Evolutionary conservation across 164 flowering plant genomes (phyloP).

Genomic region (Tetrastigma voinierianum): DNA sequence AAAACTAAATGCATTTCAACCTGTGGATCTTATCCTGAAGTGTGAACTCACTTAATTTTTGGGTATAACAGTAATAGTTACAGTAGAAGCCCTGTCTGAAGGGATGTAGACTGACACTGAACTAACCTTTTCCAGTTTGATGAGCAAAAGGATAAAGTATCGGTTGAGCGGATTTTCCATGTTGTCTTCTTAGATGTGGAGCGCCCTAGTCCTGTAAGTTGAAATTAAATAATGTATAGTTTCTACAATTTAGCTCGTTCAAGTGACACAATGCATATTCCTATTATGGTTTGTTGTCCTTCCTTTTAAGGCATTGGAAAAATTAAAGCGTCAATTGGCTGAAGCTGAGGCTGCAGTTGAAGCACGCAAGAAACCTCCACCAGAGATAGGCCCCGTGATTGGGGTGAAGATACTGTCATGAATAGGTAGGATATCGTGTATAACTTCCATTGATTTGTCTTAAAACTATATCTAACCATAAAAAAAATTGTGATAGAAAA

Average conservation of each 20-base stretch:
- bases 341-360: conserved; percentile 93
- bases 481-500: too few relatives aligned
- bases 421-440: conserved; percentile 49
- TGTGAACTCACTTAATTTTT: background rate
- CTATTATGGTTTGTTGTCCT: background rate
- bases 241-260: background rate
- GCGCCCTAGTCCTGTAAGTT: conserved; percentile 72
- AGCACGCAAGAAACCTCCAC: conserved; percentile 79
- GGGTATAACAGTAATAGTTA: too few relatives aligned
- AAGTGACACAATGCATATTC: background rate
- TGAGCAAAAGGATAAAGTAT: conserved; percentile 86
- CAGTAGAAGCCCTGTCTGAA: too few relatives aligned
- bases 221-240: background rate
- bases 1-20: too few relatives aligned
- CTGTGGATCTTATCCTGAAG: background rate
- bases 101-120: too few relatives aligned
- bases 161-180: conserved; percentile 70
- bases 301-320: conserved; percentile 65
- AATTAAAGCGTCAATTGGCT: conserved; percentile 78
- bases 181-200: conserved; percentile 78
- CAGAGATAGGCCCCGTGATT: conserved; percentile 64
- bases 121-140: conserved; percentile 61
- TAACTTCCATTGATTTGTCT: background rate
- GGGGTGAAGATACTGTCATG: conserved; percentile 96
- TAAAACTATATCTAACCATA: too few relatives aligned